Evolutionary conservation across 176 grass and related monocot species (phyloP).

Genomic region (Stipa capillata): DNA sequence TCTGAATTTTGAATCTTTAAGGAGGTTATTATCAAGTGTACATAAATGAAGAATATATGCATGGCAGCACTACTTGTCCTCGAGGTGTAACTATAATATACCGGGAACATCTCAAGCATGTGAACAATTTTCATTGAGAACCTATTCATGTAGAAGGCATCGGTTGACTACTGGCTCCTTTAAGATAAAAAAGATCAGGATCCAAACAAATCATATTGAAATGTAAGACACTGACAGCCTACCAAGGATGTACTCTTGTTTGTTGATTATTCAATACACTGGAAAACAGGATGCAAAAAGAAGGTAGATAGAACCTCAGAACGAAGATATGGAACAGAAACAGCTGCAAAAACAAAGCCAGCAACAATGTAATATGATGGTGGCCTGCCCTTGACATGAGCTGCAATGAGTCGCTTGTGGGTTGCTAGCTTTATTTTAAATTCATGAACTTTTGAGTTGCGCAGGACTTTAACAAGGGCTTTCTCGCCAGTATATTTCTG

Average conservation of each 20-base stretch:
- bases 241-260: not conserved
- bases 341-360: constrained; percentile 86
- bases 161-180: not conserved
- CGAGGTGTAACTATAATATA: not conserved
- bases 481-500: constrained; percentile 96
- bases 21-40: not conserved
- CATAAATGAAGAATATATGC: not conserved
- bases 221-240: not conserved
- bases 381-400: constrained; percentile 81
- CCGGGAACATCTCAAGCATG: not conserved
- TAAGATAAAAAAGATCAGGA: not conserved
- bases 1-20: not conserved
- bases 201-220: constrained; percentile 8
- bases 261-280: not conserved
- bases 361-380: constrained; percentile 99
- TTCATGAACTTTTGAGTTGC: constrained; percentile 64
- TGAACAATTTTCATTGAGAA: not conserved
- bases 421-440: constrained; percentile 79
- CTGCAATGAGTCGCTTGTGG: constrained; percentile 80
- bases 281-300: not conserved
- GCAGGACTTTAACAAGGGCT: constrained; percentile 72
- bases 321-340: constrained; percentile 95
- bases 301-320: constrained; percentile 60
- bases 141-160: not conserved
- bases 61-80: not conserved